phyloP scores from a whole-genome alignment of 2,329 filamentous ascomycete species.

The Gaeumannomyces sp. region DNA sequence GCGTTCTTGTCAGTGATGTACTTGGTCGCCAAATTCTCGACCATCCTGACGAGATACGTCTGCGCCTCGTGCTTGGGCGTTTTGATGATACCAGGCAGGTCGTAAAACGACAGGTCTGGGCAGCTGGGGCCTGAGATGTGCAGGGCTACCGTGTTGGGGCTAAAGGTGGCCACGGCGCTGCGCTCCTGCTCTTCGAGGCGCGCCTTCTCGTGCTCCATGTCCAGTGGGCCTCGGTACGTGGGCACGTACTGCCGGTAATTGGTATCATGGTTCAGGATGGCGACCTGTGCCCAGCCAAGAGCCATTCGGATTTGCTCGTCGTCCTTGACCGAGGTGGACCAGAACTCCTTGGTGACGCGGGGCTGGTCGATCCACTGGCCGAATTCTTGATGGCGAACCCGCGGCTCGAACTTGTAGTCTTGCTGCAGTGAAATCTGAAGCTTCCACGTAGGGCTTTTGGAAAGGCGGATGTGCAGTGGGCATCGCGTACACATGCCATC shows the following conservation, averaged over 20 bases:
- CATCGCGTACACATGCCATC: slow-evolving; percentile 74
- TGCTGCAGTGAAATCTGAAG: slow-evolving; percentile 62
- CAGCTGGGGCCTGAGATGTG: slow-evolving; percentile 67
- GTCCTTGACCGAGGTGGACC: slow-evolving; percentile 54
- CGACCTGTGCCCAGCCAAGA: slow-evolving; percentile 69
- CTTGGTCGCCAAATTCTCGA: slow-evolving; percentile 61
- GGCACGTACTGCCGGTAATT: slow-evolving; percentile 50
- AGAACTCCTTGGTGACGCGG: slow-evolving; percentile 51
- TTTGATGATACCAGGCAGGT: slow-evolving; percentile 77
- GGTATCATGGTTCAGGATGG: slow-evolving; percentile 62
- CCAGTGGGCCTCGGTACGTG: slow-evolving; percentile 13
- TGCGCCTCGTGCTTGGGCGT: slow-evolving; percentile 53
- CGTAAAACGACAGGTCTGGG: slow-evolving; percentile 74
- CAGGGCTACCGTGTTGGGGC: slow-evolving; percentile 72
- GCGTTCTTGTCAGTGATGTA: slow-evolving; percentile 67
- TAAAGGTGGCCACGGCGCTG: slow-evolving; percentile 59
- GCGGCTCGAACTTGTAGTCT: slow-evolving; percentile 40
- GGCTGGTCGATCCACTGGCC: slow-evolving; percentile 57
- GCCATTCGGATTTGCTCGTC: slow-evolving; percentile 59
- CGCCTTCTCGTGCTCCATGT: slow-evolving; percentile 19
- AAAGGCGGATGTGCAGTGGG: slow-evolving; percentile 72
- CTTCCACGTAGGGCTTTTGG: slow-evolving; percentile 54
- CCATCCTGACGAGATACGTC: slow-evolving; percentile 62
- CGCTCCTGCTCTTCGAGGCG: slow-evolving; percentile 27
- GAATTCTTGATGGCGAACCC: slow-evolving; percentile 45